phyloP scores from a whole-genome alignment of 2,329 filamentous ascomycete genomes.

The Colletotrichum australisinense region DNA sequence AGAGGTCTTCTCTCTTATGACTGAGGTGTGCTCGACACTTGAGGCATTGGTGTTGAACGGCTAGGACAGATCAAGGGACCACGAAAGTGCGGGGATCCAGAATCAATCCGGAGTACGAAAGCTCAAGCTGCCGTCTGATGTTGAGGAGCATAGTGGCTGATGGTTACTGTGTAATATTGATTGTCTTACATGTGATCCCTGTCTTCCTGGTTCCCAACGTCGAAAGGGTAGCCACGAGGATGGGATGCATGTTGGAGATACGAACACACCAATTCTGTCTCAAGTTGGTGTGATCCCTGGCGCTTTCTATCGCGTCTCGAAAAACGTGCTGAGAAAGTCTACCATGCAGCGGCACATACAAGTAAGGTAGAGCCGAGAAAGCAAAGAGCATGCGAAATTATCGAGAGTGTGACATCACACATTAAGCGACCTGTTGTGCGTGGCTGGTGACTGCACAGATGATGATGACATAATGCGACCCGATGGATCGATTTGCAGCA shows the following conservation, averaged over 20 bases:
- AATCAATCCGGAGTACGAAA: no score
- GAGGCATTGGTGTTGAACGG: neutral
- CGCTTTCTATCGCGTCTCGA: neutral
- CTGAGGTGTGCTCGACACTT: neutral
- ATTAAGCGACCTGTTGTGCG: neutral
- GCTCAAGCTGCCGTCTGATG: constrained; percentile 11
- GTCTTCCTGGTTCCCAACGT: neutral
- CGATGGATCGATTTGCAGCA: neutral
- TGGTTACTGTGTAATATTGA: neutral
- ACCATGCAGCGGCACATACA: neutral
- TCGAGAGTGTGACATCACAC: neutral
- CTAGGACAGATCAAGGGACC: neutral
- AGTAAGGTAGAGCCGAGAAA: neutral
- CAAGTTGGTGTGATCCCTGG: neutral
- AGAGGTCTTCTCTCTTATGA: neutral
- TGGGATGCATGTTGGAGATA: neutral
- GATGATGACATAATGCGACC: constrained; percentile 22
- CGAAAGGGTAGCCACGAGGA: neutral
- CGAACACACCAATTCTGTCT: neutral
- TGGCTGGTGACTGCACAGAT: neutral
- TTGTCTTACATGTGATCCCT: constrained; percentile 25
- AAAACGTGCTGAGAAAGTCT: neutral
- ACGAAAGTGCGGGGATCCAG: neutral
- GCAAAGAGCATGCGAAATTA: neutral
- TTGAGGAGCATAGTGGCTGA: constrained; percentile 9